phyloP scores from a whole-genome alignment of 2,329 filamentous ascomycete genomes.

The Atkinsonella texensis region DNA sequence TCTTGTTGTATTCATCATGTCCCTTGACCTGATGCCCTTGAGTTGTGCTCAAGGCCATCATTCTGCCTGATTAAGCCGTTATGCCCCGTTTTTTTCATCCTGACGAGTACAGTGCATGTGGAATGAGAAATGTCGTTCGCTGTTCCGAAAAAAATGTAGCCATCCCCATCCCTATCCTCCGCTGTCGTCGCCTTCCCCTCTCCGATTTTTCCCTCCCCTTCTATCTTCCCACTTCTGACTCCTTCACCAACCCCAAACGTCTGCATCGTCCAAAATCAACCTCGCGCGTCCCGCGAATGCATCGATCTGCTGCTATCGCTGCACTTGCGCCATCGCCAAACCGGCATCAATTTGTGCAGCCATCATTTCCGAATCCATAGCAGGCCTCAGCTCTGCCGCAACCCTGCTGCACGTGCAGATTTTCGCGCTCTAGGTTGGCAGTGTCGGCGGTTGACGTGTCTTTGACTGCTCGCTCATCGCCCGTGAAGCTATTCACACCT shows the following conservation, averaged over 20 bases:
- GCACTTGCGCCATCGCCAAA: slow-evolving; percentile 25
- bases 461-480: slow-evolving; percentile 12
- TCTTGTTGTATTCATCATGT: not conserved
- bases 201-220: slow-evolving; percentile 12
- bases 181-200: slow-evolving; percentile 11
- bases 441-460: slow-evolving; percentile 5
- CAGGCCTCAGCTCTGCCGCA: slow-evolving; percentile 11
- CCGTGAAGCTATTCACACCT: slow-evolving; percentile 30
- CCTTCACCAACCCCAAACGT: slow-evolving; percentile 23
- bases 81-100: slow-evolving; percentile 11
- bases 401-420: slow-evolving; percentile 12
- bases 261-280: slow-evolving; percentile 19
- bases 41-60: slow-evolving; percentile 4
- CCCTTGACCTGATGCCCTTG: slow-evolving; percentile 5
- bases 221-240: slow-evolving; percentile 14
- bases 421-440: slow-evolving; percentile 9
- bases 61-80: slow-evolving; percentile 9
- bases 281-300: slow-evolving; percentile 17
- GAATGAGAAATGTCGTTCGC: slow-evolving; percentile 9
- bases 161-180: slow-evolving; percentile 13
- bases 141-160: slow-evolving; percentile 13
- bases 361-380: slow-evolving; percentile 17
- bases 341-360: slow-evolving; percentile 22
- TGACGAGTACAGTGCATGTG: slow-evolving; percentile 8
- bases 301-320: slow-evolving; percentile 28